phyloP scores from a whole-genome alignment of 1,284 basidiomycete species.

The Heterobasidion occidentale region DNA sequence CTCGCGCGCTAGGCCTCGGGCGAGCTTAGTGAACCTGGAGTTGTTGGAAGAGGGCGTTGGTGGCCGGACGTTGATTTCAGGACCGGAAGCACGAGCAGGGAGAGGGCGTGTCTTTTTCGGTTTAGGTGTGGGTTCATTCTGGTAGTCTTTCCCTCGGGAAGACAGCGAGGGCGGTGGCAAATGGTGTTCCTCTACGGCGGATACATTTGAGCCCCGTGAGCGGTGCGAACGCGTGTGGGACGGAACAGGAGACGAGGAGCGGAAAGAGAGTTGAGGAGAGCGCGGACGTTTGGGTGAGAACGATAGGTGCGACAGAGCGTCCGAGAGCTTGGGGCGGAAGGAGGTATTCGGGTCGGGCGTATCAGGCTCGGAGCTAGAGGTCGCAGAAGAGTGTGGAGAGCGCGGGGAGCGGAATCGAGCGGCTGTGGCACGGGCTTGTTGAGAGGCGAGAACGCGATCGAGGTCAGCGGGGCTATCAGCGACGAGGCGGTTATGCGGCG shows the following conservation, averaged over 20 bases:
- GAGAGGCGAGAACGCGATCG: slow-evolving; percentile 52
- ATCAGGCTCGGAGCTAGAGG: slow-evolving; percentile 37
- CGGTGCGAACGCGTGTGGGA: background rate
- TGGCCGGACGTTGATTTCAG: slow-evolving; percentile 44
- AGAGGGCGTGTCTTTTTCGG: slow-evolving; percentile 7
- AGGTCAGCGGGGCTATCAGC: slow-evolving; percentile 55
- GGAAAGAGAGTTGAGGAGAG: slow-evolving; percentile 10
- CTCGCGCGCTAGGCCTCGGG: slow-evolving; percentile 44
- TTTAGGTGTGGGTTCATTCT: slow-evolving; percentile 11
- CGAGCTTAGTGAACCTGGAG: slow-evolving; percentile 53
- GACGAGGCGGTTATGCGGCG: slow-evolving; percentile 44
- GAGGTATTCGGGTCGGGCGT: slow-evolving; percentile 19
- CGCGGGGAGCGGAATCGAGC: slow-evolving; percentile 30
- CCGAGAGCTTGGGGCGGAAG: slow-evolving; percentile 53
- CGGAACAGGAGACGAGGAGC: slow-evolving; percentile 6
- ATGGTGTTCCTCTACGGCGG: background rate
- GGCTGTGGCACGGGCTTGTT: slow-evolving; percentile 28
- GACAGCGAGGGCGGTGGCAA: background rate
- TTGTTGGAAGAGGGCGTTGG: slow-evolving; percentile 44
- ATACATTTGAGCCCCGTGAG: background rate
- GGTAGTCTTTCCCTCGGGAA: background rate
- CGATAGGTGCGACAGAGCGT: slow-evolving; percentile 53
- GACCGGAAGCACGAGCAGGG: slow-evolving; percentile 25
- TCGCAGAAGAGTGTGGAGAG: slow-evolving; percentile 31
- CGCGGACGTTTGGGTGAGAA: slow-evolving; percentile 69